Evolutionary conservation across 441 rosid genomes (phyloP), one percentile per base, ranked within the genome.

Genomic region (Adansonia gregorii): DNA sequence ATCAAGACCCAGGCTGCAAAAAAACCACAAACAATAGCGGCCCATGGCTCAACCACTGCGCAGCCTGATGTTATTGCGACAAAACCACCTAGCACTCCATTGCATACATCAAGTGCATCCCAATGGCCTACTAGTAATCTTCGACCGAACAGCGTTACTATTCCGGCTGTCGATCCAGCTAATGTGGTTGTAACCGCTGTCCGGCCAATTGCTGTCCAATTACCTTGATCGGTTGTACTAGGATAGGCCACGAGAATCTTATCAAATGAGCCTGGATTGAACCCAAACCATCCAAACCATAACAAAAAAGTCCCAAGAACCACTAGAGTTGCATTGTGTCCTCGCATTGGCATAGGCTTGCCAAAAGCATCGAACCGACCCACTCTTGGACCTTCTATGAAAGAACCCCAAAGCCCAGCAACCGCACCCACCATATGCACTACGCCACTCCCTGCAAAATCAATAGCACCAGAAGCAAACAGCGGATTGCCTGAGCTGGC

Each of bases 261-360:
- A 58, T 81, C 81, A 35, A 90, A 87, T 0, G 98, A 91, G 6
- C 97, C 92, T 1, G 96, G 94, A 74, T 92, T 92, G 49, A 92
- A 92, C 46, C 98, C 96, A 14, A 89, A 91, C 95, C 95, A 94
- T 2, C 97, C 97, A 20, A 90, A 92, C 97, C 94, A 92, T 7
- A 90, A 78, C 27, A 89, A 79, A 82, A 91, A 88, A 0, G 94
- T 92, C 3, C 97, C 95, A 4, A 90, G 92, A 43, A 92, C 98
- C 6, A 90, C 95, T 0, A 87, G 79, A 0, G 93, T 91, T 1
- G 94, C 96, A 69, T 91, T 92, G 65, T 91, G 96, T 19, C 98
- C 96, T 2, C 94, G 88, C 79, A 92, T 87, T 0, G 88, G 85
- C 41, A 85, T 85, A 0, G 92, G 83, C 24, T 87, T 85, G 0